Base-by-base conservation (phyloP, 805 yeast species). In the Yamadazyma tumulicola region DNA sequence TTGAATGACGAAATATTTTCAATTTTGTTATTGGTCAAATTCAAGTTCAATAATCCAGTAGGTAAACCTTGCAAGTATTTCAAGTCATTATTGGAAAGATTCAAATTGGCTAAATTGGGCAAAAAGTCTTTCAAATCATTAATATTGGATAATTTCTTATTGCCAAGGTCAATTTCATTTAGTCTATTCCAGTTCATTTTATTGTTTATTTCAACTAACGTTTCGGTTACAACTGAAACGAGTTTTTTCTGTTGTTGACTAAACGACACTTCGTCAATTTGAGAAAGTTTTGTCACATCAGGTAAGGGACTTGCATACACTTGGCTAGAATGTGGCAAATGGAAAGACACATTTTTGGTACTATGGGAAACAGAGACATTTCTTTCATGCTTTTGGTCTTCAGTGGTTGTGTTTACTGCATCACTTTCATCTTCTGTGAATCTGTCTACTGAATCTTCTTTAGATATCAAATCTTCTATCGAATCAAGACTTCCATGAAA, bases 51-150 rank as follows among this genome's bases (percentile, higher is more conserved):
- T 1, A 69, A 43, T 1, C 47, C 38, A 6, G 38, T 38, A 1
- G 79, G 77, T 15, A 75, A 48, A 0, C 80, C 81, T 18, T 68
- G 69, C 7, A 67, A 47, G 43, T 58, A 73, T 14, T 56, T 51
- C 9, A 75, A 50, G 6, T 48, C 42, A 52, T 75, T 75, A n/a
- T 54, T 35, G 0, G 73, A 60, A 7, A 73, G 59, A 47, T 72
- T 61, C 2, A 72, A 37, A 16, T 46, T 48, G 38, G 52, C 46
- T 25, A 74, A 48, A 28, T 63, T 57, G 0, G 81, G 81, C 19
- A 72, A 56, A 34, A 73, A 67, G 25, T 48, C 48, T 20, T 65
- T 54, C 20, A 75, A 56, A 36, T 67, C 75, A 30, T 67, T 65
- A 18, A 74, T 48, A 29, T 64, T 69, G 6, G 61, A 61, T 14